A percentile compares a stretch with the other conserved stretches of the same genome.
These are phyloP conservation scores for Oropetium thomaeum DNA, from an alignment of 176 grass and related monocot species.

Conservation along the genomic window DNA sequence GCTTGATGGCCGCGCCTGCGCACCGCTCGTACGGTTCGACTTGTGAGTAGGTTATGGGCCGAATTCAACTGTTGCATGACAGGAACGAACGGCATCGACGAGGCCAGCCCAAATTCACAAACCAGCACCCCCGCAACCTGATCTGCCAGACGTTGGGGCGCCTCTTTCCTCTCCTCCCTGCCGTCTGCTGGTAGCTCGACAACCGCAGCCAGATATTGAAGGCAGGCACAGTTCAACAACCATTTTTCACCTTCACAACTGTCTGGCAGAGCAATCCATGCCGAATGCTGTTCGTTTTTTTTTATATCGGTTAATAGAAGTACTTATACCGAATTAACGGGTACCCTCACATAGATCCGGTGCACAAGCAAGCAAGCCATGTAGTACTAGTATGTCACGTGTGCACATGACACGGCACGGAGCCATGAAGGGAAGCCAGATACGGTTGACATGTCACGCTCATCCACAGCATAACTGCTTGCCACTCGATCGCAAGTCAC, in stretches of 20 bases:
- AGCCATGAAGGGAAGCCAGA: conserved; percentile 8
- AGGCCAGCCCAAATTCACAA: neutral
- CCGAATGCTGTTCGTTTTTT: too few species aligned
- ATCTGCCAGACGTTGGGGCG: neutral
- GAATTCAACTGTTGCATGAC: neutral
- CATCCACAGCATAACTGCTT: neutral
- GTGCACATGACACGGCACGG: conserved; percentile 17
- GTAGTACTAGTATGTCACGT: too few species aligned
- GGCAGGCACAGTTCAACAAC: too few species aligned
- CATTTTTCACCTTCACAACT: too few species aligned
- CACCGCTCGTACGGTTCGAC: neutral
- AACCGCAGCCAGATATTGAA: neutral
- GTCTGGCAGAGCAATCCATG: too few species aligned
- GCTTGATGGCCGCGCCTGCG: too few species aligned
- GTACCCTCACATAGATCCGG: neutral
- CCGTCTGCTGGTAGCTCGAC: neutral
- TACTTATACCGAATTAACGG: too few species aligned
- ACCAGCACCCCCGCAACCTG: neutral
- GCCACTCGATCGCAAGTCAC: neutral
- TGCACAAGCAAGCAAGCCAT: too few species aligned
- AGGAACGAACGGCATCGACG: neutral
- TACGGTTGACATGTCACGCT: conserved; percentile 35
- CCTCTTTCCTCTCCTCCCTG: neutral
- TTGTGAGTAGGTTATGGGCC: neutral
- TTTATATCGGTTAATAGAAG: too few species aligned